These are phyloP conservation scores for Salix purpurea DNA, from an alignment of 345 rosid genomes.

Conservation along the genomic window DNA sequence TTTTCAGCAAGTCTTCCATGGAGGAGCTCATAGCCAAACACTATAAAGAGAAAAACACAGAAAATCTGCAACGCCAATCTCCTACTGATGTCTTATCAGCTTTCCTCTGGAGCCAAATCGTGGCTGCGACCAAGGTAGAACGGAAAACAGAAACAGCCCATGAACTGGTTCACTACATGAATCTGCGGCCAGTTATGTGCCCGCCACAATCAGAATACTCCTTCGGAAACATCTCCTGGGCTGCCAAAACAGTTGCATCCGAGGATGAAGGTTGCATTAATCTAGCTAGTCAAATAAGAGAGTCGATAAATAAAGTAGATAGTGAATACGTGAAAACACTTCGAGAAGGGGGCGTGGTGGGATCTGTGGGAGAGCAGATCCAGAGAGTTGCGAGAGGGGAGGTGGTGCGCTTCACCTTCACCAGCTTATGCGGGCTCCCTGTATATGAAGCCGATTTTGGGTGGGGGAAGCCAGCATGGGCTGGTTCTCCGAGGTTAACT, in stretches of 20 bases:
- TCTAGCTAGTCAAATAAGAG: neutral
- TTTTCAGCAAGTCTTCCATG: neutral
- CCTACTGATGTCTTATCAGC: neutral
- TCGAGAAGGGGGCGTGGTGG: neutral
- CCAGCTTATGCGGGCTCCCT: conserved; percentile 1
- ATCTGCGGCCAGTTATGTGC: neutral
- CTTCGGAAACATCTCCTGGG: neutral
- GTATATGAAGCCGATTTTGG: conserved; percentile 12
- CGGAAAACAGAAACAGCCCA: neutral
- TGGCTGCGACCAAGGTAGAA: neutral
- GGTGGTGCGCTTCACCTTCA: neutral
- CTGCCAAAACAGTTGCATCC: neutral
- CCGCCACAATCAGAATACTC: neutral
- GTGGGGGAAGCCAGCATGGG: conserved; percentile 5
- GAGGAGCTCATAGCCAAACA: neutral
- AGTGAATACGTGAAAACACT: neutral
- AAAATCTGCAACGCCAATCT: neutral
- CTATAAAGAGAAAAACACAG: neutral
- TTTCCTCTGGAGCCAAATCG: neutral
- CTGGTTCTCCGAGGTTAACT: neutral
- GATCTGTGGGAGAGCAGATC: neutral
- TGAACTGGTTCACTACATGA: neutral
- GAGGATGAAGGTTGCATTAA: neutral
- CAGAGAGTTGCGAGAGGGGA: neutral
- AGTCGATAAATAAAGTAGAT: neutral